Evolutionary conservation across 2,329 filamentous ascomycete genomes (phyloP).

Genomic region (Verticillium isaacii): DNA sequence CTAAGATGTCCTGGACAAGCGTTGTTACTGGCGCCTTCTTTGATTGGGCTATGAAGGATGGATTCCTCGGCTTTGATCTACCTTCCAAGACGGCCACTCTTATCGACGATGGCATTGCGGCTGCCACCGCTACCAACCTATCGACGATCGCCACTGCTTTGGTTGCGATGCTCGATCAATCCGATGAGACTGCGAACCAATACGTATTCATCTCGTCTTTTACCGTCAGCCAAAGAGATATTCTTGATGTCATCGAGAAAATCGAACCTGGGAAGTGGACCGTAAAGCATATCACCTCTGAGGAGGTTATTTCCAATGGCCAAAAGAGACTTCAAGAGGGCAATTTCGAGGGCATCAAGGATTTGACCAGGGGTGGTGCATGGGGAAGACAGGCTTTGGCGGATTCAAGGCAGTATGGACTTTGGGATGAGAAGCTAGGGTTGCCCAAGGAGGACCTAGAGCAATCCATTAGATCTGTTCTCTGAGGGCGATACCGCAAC

Average conservation of each 20-base stretch:
- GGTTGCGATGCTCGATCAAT: neutral
- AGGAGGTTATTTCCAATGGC: neutral
- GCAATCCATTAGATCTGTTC: neutral
- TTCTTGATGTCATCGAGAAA: neutral
- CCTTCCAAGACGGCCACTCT: constrained; percentile 8
- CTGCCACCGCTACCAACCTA: neutral
- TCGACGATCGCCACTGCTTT: neutral
- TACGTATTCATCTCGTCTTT: neutral
- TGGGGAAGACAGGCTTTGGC: neutral
- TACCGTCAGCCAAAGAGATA: neutral
- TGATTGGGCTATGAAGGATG: constrained; percentile 15
- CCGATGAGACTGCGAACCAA: neutral
- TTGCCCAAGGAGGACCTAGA: neutral
- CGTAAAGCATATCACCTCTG: neutral
- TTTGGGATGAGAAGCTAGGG: constrained; percentile 2
- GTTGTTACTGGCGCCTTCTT: constrained; percentile 18
- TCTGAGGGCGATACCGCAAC: too few relatives aligned
- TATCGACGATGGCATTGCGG: constrained; percentile 1
- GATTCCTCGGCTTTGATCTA: constrained; percentile 12
- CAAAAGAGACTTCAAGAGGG: neutral
- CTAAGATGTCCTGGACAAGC: constrained; percentile 1
- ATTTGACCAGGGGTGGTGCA: neutral
- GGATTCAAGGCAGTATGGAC: neutral
- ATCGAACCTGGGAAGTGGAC: neutral
- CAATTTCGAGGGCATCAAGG: neutral